Evolutionary conservation across 352 stramenopile species (phyloP).

Genomic region (Globisporangium okanoganense): DNA sequence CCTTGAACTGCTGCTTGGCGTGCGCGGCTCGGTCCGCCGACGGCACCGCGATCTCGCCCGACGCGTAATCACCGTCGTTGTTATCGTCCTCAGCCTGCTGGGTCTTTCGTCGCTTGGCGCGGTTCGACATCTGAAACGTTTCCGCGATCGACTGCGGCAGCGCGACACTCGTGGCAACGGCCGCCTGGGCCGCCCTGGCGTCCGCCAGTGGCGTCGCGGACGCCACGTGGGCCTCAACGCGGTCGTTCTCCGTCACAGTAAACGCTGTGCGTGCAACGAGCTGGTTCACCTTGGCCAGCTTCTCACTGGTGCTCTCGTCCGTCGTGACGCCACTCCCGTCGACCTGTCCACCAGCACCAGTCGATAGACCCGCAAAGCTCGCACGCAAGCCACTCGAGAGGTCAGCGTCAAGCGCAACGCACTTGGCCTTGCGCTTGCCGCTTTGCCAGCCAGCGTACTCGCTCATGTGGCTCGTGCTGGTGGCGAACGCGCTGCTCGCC

Average conservation of each 20-base stretch:
- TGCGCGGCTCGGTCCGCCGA: background rate
- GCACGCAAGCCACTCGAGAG: constrained; percentile 5
- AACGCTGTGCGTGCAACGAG: constrained; percentile 58
- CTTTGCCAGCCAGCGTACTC: constrained; percentile 57
- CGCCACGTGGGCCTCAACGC: constrained; percentile 7
- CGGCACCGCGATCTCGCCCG: constrained; percentile 3
- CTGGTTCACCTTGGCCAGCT: constrained; percentile 54
- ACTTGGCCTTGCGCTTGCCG: constrained; percentile 51
- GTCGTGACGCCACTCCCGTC: background rate
- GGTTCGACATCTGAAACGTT: constrained; percentile 68
- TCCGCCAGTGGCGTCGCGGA: constrained; percentile 2
- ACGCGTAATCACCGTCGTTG: background rate
- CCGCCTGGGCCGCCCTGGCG: constrained; percentile 11
- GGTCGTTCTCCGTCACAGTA: constrained; percentile 46
- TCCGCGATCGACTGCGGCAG: constrained; percentile 73
- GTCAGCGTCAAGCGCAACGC: background rate
- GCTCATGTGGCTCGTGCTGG: constrained; percentile 24
- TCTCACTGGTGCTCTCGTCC: constrained; percentile 15
- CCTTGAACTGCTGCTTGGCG: constrained; percentile 21
- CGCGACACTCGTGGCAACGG: constrained; percentile 12
- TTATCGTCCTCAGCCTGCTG: constrained; percentile 10
- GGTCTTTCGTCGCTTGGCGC: constrained; percentile 62
- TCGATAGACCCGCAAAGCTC: constrained; percentile 8
- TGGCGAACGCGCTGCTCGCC: constrained; percentile 3
- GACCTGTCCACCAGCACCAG: background rate